Evolutionary conservation across 2,329 filamentous ascomycete species (phyloP).

Genomic region (Talaromyces sp.): DNA sequence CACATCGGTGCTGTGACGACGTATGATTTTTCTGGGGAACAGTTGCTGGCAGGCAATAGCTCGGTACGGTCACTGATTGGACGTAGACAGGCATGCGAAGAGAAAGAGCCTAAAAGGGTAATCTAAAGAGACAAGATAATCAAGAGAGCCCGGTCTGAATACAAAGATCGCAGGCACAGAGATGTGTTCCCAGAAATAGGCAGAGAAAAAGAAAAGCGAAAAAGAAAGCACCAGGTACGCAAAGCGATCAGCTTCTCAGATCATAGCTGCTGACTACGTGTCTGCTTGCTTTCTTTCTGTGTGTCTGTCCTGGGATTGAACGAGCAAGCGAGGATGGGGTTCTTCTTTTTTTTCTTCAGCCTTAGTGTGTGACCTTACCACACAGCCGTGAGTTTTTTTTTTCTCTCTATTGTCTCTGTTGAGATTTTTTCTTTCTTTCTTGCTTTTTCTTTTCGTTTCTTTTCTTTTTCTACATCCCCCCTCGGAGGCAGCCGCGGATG

Average conservation of each 20-base stretch:
- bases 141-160: background rate
- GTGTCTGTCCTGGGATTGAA: background rate
- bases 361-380: background rate
- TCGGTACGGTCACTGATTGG: constrained; percentile 2
- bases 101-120: constrained; percentile 4
- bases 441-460: background rate
- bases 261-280: background rate
- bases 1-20: constrained; percentile 2
- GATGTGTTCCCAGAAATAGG: background rate
- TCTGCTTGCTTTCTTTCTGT: background rate
- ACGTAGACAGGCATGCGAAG: background rate
- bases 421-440: background rate
- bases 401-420: background rate
- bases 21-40: background rate
- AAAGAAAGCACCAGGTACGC: background rate
- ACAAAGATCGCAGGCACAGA: background rate
- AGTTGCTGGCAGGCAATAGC: background rate
- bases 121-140: background rate
- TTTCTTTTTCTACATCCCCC: background rate
- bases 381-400: background rate
- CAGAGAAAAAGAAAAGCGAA: background rate
- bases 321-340: background rate
- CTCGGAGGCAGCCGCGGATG: background rate
- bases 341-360: background rate
- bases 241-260: background rate